phyloP scores from a whole-genome alignment of 2,329 filamentous ascomycete species.

The Fusarium haematococcum region DNA sequence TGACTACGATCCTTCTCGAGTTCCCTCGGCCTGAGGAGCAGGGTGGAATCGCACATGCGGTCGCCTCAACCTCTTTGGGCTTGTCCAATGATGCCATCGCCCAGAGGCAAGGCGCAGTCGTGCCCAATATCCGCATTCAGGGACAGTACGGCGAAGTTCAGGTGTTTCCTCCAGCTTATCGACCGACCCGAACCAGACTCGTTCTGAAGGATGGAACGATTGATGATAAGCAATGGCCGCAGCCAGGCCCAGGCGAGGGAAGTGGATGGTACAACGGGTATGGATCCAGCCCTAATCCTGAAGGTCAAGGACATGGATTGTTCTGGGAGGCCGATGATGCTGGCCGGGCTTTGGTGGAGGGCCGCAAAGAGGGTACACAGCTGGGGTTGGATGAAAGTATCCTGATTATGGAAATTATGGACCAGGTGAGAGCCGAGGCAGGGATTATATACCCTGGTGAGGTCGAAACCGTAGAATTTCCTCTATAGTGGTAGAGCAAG shows the following conservation, averaged over 20 bases:
- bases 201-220: constrained; percentile 64
- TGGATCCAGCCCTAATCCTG: constrained; percentile 48
- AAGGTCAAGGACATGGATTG: constrained; percentile 77
- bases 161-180: constrained; percentile 35
- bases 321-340: constrained; percentile 87
- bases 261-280: constrained; percentile 2
- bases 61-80: constrained; percentile 69
- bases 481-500: background rate
- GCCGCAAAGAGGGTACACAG: constrained; percentile 76
- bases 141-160: constrained; percentile 62
- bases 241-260: background rate
- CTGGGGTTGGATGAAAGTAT: constrained; percentile 62
- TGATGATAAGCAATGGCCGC: constrained; percentile 60
- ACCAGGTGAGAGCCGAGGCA: constrained; percentile 63
- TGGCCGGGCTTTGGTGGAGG: constrained; percentile 78
- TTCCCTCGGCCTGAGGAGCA: constrained; percentile 69
- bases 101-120: background rate
- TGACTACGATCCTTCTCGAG: constrained; percentile 76
- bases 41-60: constrained; percentile 67
- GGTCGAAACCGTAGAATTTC: background rate
- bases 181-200: constrained; percentile 61
- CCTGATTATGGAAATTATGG: constrained; percentile 81
- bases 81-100: background rate
- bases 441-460: constrained; percentile 62
- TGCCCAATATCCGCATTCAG: constrained; percentile 63